Evolutionary conservation across 176 grass and related monocot species (phyloP).

Genomic region (Oryza coarctata): DNA sequence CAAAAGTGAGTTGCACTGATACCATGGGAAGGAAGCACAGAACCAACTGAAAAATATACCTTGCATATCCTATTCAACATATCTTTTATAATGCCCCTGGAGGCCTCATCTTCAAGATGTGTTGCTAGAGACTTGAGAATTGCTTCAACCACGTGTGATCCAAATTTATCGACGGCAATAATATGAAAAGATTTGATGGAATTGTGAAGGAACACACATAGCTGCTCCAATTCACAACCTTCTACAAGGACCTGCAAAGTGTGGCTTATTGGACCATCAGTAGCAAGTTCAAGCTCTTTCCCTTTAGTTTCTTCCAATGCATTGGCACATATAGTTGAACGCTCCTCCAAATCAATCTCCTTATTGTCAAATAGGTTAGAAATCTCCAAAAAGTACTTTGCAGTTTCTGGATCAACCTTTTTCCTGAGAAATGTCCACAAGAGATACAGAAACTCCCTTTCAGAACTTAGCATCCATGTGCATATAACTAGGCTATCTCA

Average conservation of each 20-base stretch:
- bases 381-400: slow-evolving; percentile 85
- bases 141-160: slow-evolving; percentile 77
- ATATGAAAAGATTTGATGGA: slow-evolving; percentile 48
- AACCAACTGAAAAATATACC: slow-evolving; percentile 37
- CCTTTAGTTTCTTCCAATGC: slow-evolving; percentile 89
- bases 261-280: slow-evolving; percentile 70
- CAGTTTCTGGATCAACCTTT: slow-evolving; percentile 87
- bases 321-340: slow-evolving; percentile 70
- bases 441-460: not conserved
- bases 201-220: slow-evolving; percentile 73
- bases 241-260: slow-evolving; percentile 76
- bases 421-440: slow-evolving; percentile 49
- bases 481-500: not conserved
- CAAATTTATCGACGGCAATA: slow-evolving; percentile 75
- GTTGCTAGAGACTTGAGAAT: slow-evolving; percentile 67
- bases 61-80: slow-evolving; percentile 78
- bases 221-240: slow-evolving; percentile 74
- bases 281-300: slow-evolving; percentile 85
- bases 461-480: not conserved
- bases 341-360: slow-evolving; percentile 73
- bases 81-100: slow-evolving; percentile 55
- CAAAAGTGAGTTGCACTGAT: slow-evolving; percentile 18
- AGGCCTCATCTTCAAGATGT: slow-evolving; percentile 78
- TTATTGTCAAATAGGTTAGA: slow-evolving; percentile 75
- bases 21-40: not conserved